phyloP scores from a whole-genome alignment of 768 basidiomycete species.

The Cyclocybe aegerita region DNA sequence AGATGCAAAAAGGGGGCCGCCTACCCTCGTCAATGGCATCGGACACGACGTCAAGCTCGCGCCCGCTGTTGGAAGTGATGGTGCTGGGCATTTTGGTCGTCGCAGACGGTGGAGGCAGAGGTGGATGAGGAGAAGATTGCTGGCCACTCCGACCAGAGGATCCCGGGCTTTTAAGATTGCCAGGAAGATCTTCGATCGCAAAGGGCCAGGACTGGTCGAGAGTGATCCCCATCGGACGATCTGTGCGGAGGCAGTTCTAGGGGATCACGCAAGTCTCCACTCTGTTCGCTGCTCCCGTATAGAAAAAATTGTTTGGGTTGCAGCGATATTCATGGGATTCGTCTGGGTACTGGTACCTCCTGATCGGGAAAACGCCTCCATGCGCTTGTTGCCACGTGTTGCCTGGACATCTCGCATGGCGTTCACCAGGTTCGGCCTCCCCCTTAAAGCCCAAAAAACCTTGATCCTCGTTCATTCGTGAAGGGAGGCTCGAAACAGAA shows the following conservation, averaged over 20 bases:
- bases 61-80: constrained; percentile 20
- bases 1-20: not conserved
- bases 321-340: not conserved
- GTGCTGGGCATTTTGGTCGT: constrained; percentile 23
- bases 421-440: not conserved
- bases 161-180: constrained; percentile 14
- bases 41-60: constrained; percentile 42
- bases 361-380: constrained; percentile 8
- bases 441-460: constrained; percentile 3
- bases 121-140: constrained; percentile 6
- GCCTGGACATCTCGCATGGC: constrained; percentile 18
- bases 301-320: not conserved
- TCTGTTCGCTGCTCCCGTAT: no score
- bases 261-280: no score
- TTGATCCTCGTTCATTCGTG: not conserved
- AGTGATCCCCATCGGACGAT: not conserved
- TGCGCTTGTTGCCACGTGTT: constrained; percentile 23
- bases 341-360: not conserved
- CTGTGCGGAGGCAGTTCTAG: not conserved
- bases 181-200: not conserved
- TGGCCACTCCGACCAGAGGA: constrained; percentile 12
- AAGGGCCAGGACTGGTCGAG: constrained; percentile 1
- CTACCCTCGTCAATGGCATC: constrained; percentile 51
- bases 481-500: not conserved
- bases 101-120: not conserved